A percentile compares a stretch with the other conserved stretches of the same genome.
Evolutionary conservation across 2,329 filamentous ascomycete species (phyloP).

Genomic region (Curvularia verruculosa): DNA sequence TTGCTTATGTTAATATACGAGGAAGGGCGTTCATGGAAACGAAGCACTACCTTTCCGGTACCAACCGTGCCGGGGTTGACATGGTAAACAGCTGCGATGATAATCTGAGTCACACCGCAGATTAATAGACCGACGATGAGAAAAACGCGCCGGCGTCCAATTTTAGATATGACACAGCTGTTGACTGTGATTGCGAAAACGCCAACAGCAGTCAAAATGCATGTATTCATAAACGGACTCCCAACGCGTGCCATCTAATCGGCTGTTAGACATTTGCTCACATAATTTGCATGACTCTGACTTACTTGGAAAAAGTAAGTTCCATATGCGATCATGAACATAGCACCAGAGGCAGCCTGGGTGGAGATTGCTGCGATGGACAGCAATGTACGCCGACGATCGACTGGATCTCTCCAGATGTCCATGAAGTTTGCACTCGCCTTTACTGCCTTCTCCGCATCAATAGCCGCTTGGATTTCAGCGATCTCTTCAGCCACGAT

Average conservation of each 20-base stretch:
- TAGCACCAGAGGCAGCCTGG: constrained; percentile 62
- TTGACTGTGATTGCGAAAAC: constrained; percentile 62
- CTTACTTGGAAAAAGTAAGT: constrained; percentile 42
- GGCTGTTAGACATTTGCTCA: neutral
- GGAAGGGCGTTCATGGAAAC: neutral
- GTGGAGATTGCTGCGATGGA: constrained; percentile 57
- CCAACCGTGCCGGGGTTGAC: constrained; percentile 47
- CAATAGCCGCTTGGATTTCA: constrained; percentile 39
- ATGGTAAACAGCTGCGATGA: constrained; percentile 61
- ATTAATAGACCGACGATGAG: constrained; percentile 58
- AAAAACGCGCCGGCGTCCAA: constrained; percentile 61
- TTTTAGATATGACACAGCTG: constrained; percentile 59
- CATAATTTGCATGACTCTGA: rapidly evolving
- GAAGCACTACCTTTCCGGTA: constrained; percentile 48
- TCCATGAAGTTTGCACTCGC: constrained; percentile 58
- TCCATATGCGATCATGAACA: constrained; percentile 52
- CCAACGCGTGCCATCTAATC: constrained; percentile 38
- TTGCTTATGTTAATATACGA: neutral
- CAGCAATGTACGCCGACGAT: constrained; percentile 58
- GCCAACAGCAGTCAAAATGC: constrained; percentile 61
- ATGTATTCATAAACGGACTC: constrained; percentile 61
- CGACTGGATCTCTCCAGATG: constrained; percentile 59
- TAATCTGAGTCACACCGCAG: constrained; percentile 63
- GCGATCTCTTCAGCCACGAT: constrained; percentile 30
- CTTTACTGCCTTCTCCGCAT: constrained; percentile 52